Evolutionary conservation across 148 eudicot species (phyloP), one percentile per base, ranked within the genome.

Genomic region (Simmondsia chinensis): DNA sequence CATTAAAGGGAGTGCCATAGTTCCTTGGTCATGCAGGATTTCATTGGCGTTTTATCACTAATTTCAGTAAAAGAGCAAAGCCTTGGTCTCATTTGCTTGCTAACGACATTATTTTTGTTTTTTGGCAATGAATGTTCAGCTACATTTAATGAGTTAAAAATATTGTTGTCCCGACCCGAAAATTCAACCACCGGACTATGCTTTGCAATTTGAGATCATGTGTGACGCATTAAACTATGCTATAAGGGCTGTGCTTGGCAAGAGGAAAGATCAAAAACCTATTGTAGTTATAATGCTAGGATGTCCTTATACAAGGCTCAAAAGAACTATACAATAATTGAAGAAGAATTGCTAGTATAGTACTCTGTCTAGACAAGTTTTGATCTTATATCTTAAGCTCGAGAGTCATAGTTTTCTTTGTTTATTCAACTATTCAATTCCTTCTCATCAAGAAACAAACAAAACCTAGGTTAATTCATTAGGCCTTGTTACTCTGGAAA

Each of bases 41-140:
- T 9, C 30, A 45, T 28, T 16, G 34, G 9, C 4, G 34, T 14
- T 27, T 45, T 9, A 51, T 38, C 3, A 25, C 25, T 2, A 46
- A 38, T n/a, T 51, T 39, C 10, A 22, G 31, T 9, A 51, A 38
- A 25, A 39, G 25, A 9, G 21, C 34, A 15, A 51, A 51, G 30
- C 35, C 35, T 7, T 29, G 17, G 33, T 24, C 35, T 13, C 12
- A 43, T 0, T 39, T 51, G 3, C 25, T 51, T 5, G 24, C 12
- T n/a, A 51, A 51, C 9, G 56, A 51, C 17, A 19, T 8, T 27
- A 22, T 46, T 6, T 51, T 51, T 26, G 14, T 3, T 10, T 51
- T 51, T n/a, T 6, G n/a, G n/a, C 11, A 1, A 14, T 9, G 19
- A 25, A 0, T 37, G 34, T 28, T 5, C 39, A 4, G 16, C 24